Evolutionary conservation across 805 yeast species (phyloP).

Genomic region (Candida maris): DNA sequence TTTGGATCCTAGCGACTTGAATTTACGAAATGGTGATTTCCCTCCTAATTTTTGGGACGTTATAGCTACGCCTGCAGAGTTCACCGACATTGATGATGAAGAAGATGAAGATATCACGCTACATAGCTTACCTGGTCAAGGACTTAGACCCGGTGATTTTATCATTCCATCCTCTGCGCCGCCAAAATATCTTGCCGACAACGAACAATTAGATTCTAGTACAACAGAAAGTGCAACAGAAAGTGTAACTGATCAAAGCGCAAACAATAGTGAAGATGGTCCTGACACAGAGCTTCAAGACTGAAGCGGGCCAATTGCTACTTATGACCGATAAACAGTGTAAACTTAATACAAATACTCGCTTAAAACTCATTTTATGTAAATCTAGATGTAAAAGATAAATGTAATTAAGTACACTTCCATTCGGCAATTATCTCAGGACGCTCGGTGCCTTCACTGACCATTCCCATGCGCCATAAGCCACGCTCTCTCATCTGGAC

Average conservation of each 20-base stretch:
- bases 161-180: conserved; percentile 17
- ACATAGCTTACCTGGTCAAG: conserved; percentile 23
- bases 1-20: conserved; percentile 46
- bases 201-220: too few species aligned
- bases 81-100: conserved; percentile 32
- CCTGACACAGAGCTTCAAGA: too few species aligned
- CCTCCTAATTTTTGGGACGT: conserved; percentile 56
- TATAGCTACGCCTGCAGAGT: conserved; percentile 23
- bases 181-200: conserved; percentile 7
- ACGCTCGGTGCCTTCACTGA: conserved; percentile 70
- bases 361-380: too few species aligned
- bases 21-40: conserved; percentile 38
- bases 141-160: conserved; percentile 17
- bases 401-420: conserved; percentile 46
- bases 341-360: too few species aligned
- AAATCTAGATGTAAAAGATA: too few species aligned
- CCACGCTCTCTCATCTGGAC: conserved; percentile 71
- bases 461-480: conserved; percentile 76
- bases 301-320: too few species aligned
- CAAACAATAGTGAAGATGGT: too few species aligned
- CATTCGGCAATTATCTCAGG: conserved; percentile 94
- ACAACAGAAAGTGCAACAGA: too few species aligned
- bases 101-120: conserved; percentile 27
- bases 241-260: too few species aligned
- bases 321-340: too few species aligned